Percentiles rank a stretch among this genome's conserved stretches.
These are phyloP conservation scores for Ustilago nuda DNA, from an alignment of 1,284 basidiomycete species.

Conservation along the genomic window DNA sequence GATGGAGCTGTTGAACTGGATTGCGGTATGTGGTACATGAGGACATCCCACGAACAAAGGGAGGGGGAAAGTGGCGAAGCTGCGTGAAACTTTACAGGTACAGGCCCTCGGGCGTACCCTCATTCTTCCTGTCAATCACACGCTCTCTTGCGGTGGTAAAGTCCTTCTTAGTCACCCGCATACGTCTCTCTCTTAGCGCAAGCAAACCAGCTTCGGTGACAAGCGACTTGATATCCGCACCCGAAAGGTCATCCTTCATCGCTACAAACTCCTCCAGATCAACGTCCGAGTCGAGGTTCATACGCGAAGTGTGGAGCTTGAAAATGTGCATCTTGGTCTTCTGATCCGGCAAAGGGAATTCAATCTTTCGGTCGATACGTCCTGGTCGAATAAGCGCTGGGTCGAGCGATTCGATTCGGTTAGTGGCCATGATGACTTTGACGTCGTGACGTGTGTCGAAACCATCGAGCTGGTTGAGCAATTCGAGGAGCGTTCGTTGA, in stretches of 20 bases:
- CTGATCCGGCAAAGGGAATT: conserved; percentile 68
- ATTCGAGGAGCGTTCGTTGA: conserved; percentile 71
- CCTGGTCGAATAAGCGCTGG: conserved; percentile 97
- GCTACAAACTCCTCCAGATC: conserved; percentile 96
- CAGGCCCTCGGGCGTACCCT: conserved; percentile 65
- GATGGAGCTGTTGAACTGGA: conserved; percentile 4
- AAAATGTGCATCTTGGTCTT: conserved; percentile 82
- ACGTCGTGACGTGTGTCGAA: conserved; percentile 99
- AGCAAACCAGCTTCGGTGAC: conserved; percentile 89
- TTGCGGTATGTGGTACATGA: conserved; percentile 16
- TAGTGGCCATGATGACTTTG: conserved; percentile 87
- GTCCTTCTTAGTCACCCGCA: conserved; percentile 88
- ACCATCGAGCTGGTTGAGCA: conserved; percentile 85
- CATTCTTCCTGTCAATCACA: conserved; percentile 67
- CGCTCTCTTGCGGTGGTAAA: conserved; percentile 66
- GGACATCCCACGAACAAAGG: background rate
- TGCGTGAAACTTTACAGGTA: conserved; percentile 36
- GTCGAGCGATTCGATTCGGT: conserved; percentile 93
- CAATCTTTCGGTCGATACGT: conserved; percentile 98
- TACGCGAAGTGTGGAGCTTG: conserved; percentile 93
- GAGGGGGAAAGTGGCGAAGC: too few relatives aligned
- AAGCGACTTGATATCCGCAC: conserved; percentile 89
- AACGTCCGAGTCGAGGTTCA: conserved; percentile 92
- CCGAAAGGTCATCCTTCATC: conserved; percentile 95
- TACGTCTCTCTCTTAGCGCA: conserved; percentile 91